phyloP scores from a whole-genome alignment of 176 grass and related monocot genomes.

The Areca catechu region DNA sequence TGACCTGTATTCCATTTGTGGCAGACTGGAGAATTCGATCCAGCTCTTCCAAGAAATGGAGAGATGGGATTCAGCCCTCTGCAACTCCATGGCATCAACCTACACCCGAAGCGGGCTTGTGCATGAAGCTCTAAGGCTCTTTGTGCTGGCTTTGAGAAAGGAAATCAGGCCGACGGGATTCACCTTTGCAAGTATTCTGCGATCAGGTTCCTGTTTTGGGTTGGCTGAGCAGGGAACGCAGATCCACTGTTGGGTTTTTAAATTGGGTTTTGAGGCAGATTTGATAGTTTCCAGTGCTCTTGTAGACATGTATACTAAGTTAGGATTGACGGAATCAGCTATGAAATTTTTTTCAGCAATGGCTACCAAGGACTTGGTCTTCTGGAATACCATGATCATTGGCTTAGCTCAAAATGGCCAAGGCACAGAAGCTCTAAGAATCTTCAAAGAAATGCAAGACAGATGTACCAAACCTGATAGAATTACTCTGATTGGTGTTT shows the following conservation, averaged over 20 bases:
- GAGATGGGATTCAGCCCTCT: conserved; percentile 55
- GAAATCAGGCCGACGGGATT: conserved; percentile 56
- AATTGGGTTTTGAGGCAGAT: conserved; percentile 63
- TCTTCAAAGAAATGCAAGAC: conserved; percentile 46
- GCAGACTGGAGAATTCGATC: conserved; percentile 46
- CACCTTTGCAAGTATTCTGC: conserved; percentile 65
- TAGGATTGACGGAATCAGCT: conserved; percentile 44
- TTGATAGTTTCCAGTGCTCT: conserved; percentile 52
- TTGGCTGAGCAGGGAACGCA: conserved; percentile 53
- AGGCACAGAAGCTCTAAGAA: conserved; percentile 57
- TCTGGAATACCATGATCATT: conserved; percentile 76
- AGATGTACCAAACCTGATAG: conserved; percentile 45
- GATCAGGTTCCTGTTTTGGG: conserved; percentile 57
- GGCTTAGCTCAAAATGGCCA: conserved; percentile 62
- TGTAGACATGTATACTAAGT: conserved; percentile 78
- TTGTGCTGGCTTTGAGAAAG: conserved; percentile 43
- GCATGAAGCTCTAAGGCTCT: conserved; percentile 55
- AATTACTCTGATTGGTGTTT: conserved; percentile 63
- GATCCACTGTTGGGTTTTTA: conserved; percentile 61
- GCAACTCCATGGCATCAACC: conserved; percentile 59
- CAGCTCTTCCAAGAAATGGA: conserved; percentile 36
- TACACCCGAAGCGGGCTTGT: conserved; percentile 47
- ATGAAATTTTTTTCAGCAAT: conserved; percentile 36
- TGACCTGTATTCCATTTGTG: conserved; percentile 49
- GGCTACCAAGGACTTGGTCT: conserved; percentile 51